Percentiles rank a stretch among this genome's conserved stretches.
phyloP scores from a whole-genome alignment of 2,329 filamentous ascomycete species.

The Acephala macrosclerotiorum region DNA sequence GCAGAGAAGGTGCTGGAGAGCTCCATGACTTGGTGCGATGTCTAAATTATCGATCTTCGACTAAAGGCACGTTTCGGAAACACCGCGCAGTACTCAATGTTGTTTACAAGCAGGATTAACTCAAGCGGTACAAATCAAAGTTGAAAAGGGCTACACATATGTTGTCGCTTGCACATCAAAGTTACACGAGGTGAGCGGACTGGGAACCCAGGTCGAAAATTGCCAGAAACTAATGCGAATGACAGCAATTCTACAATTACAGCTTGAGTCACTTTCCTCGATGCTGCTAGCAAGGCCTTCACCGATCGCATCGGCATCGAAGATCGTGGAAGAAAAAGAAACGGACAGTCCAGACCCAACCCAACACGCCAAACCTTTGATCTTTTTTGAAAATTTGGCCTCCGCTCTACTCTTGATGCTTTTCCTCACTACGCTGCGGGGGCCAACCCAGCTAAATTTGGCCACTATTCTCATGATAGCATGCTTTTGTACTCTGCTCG shows the following conservation, averaged over 20 bases:
- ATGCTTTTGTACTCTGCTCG: not conserved
- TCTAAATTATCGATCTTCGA: not conserved
- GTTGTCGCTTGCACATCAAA: not conserved
- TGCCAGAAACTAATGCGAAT: not conserved
- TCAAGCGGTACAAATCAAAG: conserved; percentile 1
- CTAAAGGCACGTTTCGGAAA: not conserved
- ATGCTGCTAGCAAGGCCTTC: not conserved
- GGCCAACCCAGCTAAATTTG: not conserved
- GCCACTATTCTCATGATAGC: not conserved
- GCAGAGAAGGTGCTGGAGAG: conserved; percentile 1
- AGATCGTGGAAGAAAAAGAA: not conserved
- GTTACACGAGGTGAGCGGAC: not conserved
- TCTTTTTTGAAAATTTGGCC: not conserved
- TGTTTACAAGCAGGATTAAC: conserved; percentile 1
- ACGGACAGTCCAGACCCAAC: not conserved
- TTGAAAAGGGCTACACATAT: not conserved
- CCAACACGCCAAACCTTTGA: not conserved
- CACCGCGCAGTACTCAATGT: not conserved
- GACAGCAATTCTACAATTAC: not conserved
- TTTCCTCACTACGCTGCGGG: not conserved
- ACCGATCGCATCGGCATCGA: not conserved
- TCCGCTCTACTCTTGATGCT: not conserved
- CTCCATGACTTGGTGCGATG: not conserved
- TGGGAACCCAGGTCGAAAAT: not conserved
- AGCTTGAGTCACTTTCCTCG: not conserved